Conservation (phyloP, 2,329 filamentous ascomycete genomes). For the Botrytis cinerea region DNA sequence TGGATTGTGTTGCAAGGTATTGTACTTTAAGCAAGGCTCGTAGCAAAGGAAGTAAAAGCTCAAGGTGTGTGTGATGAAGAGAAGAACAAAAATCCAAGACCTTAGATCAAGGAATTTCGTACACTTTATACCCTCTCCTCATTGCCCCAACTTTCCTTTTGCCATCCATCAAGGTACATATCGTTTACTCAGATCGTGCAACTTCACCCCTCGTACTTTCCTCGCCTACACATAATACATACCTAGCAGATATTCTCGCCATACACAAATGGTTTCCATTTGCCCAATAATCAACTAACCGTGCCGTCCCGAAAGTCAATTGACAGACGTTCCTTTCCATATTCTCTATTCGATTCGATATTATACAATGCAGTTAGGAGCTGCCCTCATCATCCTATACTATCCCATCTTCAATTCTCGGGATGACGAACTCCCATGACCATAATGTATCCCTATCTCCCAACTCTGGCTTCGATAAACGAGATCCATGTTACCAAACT, state of each 20-base stretch:
- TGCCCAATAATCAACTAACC: neutral
- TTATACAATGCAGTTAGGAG: neutral
- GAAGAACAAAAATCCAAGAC: neutral
- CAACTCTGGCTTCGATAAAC: neutral
- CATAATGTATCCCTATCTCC: slow-evolving; percentile 8
- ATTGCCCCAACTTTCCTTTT: neutral
- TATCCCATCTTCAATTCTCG: neutral
- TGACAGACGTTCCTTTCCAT: neutral
- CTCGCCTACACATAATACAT: neutral
- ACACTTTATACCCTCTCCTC: slow-evolving; percentile 3
- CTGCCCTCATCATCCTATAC: neutral
- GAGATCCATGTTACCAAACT: neutral
- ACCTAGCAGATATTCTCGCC: neutral
- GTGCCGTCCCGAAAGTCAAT: neutral
- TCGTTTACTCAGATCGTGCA: neutral
- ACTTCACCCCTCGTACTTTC: neutral
- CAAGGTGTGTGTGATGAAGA: neutral
- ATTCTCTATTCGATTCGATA: neutral
- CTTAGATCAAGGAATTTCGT: neutral
- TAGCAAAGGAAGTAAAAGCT: neutral
- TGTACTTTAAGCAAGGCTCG: neutral
- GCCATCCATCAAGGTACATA: neutral
- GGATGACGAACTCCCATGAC: slow-evolving; percentile 20
- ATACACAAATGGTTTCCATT: neutral
- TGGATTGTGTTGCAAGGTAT: neutral